Evolutionary conservation across 305 asterid genomes (phyloP).

Genomic region (Salvia sclarea): DNA sequence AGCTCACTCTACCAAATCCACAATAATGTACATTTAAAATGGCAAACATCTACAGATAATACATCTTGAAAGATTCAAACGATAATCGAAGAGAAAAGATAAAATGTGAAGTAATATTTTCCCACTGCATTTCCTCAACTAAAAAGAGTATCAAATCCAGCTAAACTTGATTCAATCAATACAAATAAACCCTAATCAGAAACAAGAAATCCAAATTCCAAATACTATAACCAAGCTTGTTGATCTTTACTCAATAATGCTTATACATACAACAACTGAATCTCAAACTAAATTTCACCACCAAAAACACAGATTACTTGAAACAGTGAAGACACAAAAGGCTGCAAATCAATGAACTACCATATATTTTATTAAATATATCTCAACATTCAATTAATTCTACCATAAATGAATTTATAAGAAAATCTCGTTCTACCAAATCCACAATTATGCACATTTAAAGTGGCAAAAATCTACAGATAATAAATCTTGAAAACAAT

Average conservation of each 20-base stretch:
- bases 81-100: not conserved
- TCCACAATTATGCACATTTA: constrained; percentile 9
- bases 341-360: not conserved
- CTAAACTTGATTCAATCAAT: constrained; percentile 9
- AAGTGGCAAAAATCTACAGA: constrained; percentile 2
- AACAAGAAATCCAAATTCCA: constrained; percentile 28
- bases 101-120: too few species aligned
- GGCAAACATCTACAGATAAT: not conserved
- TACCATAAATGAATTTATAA: constrained; percentile 24
- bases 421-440: constrained; percentile 10
- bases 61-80: not conserved
- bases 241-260: constrained; percentile 24
- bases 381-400: constrained; percentile 15
- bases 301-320: not conserved
- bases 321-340: not conserved
- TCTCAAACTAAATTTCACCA: constrained; percentile 13
- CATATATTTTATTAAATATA: constrained; percentile 28
- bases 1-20: constrained; percentile 14
- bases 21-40: constrained; percentile 5
- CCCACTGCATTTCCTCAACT: constrained; percentile 12
- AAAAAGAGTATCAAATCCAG: constrained; percentile 28
- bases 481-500: not conserved
- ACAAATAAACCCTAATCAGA: constrained; percentile 15
- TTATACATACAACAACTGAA: constrained; percentile 23
- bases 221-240: constrained; percentile 25